Base-by-base conservation (phyloP, 1,284 basidiomycete species). In the Heliocybe sulcata region DNA sequence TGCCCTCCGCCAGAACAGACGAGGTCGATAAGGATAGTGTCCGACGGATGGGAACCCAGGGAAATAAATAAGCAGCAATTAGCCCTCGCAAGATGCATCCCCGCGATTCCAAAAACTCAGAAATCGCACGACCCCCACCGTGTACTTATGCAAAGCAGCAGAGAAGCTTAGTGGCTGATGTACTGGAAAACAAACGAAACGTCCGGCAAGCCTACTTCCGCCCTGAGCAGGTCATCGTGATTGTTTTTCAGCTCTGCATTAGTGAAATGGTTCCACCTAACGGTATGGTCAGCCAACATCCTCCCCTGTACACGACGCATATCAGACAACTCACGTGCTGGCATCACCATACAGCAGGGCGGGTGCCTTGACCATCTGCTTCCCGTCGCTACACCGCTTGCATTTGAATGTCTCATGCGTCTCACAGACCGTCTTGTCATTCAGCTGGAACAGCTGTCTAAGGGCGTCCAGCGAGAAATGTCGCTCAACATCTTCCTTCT, bases 391-490 rank as follows among this genome's bases (percentile, higher is more conserved):
- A 74, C 97, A 99, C 29, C 95, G 81, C 71, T 94, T 95, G 74
- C 95, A 98, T 72, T 98, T 99, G 82, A 94, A 97, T 3, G 92
- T 94, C 65, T 97, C 94, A 64, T 99, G 97, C 31, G 96, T 98
- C 68, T 99, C 94, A 65, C 91, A 94, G 3, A 85, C 67, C 6
- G 95, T 97, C 53, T 85, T 75, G 62, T 94, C 88, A 56, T 95
- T 94, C 76, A 95, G 95, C 51, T 84, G 77, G 79, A 99, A 99
- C 51, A 99, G 76, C 67, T 98, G 90, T 23, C 94, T 81, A 27
- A 99, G 79, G 42, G 92, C 80, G 64, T 98, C 94, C 52, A 90
- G 69, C 0, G 94, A 95, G 73, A 98, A 99, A 70, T 98, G 95
- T 1, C 96, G 87, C 58, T 97, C 96, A 0, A 92, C 85, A 65